Evolutionary conservation across 768 basidiomycete species (phyloP).

Genomic region (Lactifluus hygrophoroides): DNA sequence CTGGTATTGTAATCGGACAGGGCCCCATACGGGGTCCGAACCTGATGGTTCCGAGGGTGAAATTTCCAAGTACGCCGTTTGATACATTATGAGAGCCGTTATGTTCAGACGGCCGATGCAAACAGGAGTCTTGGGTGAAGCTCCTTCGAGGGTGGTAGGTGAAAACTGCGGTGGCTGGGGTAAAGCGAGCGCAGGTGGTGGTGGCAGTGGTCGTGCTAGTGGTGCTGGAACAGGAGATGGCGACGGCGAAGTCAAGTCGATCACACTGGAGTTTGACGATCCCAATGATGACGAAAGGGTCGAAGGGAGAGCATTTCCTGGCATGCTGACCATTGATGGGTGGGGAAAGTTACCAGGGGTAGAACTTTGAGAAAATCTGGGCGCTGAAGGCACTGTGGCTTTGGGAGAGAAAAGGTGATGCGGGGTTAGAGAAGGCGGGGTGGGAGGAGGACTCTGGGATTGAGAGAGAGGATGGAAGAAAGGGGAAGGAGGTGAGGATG

Average conservation of each 20-base stretch:
- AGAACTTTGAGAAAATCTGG: neutral
- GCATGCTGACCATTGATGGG: conserved; percentile 19
- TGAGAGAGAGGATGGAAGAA: conserved; percentile 9
- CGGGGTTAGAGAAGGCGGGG: neutral
- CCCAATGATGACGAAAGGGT: conserved; percentile 1
- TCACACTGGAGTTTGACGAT: conserved; percentile 3
- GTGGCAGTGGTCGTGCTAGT: conserved; percentile 18
- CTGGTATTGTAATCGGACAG: conserved; percentile 66
- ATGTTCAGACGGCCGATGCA: conserved; percentile 83
- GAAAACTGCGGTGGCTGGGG: conserved; percentile 18
- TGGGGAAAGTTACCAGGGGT: conserved; percentile 5
- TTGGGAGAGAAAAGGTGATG: neutral
- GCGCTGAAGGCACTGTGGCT: neutral
- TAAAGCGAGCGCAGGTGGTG: conserved; percentile 2
- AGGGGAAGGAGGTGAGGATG: conserved; percentile 6
- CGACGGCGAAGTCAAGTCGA: conserved; percentile 15
- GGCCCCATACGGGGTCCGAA: conserved; percentile 53
- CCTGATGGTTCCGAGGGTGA: conserved; percentile 20
- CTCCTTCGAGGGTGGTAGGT: conserved; percentile 40
- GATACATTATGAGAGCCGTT: conserved; percentile 81
- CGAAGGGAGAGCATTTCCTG: conserved; percentile 16
- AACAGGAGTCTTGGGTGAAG: conserved; percentile 74
- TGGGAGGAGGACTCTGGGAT: neutral
- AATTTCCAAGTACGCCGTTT: conserved; percentile 55
- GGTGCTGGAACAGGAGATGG: conserved; percentile 13